Evolutionary conservation across 2,329 filamentous ascomycete species (phyloP), one percentile per base, ranked within the genome.

Genomic region (Sclerotinia trifoliorum): DNA sequence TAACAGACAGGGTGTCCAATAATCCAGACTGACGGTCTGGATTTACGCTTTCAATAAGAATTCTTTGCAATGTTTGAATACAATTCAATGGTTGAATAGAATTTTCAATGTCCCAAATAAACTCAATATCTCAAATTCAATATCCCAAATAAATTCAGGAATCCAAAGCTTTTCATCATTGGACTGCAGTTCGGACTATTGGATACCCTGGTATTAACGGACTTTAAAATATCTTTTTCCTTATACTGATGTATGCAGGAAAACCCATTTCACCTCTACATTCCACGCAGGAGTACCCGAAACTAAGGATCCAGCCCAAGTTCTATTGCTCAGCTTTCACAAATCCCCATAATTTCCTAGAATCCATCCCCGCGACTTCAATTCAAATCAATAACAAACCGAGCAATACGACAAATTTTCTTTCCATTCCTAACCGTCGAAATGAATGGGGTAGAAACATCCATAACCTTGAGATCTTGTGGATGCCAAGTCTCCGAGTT

Each of bases 401-500:
- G 39, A 19, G 26, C 19, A 58, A 66, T 58, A 49, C 35, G n/a
- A 26, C 42, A 66, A 39, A 19, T 66, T 39, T 39, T 66, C 21
- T 32, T 65, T 17, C 63, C 52, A 32, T 39, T 21, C 3, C 29
- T 58, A 4, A 66, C 21, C 1, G 63, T 58, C 29, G 39, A 66
- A 10, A 17, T 35, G n/a, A 66, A 66, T 4, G 52, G 63, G 0
- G 26, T 66, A 5, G 63, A 49, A 44, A 48, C 17, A 49, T 66
- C 48, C 1, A 66, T 7, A n/a, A 58, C 26, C 52, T 58, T 58
- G 2, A 66, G 21, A 24, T 48, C 52, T 46, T 66, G 42, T 24
- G 52, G 39, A 29, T 35, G 29, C 63, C 52, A 66, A 32, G 52
- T 21, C 10, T 48, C 2, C 4, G 51, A 21, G 24, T 66, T 66